phyloP scores from a whole-genome alignment of 179 eudicot genomes.

The Silene coronaria region DNA sequence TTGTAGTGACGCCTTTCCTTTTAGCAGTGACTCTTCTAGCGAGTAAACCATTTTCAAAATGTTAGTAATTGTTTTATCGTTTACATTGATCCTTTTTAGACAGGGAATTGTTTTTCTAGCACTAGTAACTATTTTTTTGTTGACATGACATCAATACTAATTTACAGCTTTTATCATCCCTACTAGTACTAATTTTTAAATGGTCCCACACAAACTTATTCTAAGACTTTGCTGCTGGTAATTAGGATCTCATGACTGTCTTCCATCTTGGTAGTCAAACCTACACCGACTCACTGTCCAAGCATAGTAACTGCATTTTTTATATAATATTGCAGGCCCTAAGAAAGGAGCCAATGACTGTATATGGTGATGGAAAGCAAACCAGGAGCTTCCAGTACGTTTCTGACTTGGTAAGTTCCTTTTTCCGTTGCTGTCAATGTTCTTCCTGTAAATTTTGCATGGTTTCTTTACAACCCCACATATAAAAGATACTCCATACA shows the following conservation, averaged over 20 bases:
- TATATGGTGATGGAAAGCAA: slow-evolving; percentile 89
- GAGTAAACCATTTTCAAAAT: background rate
- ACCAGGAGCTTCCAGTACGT: slow-evolving; percentile 86
- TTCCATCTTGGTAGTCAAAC: background rate
- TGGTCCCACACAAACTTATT: background rate
- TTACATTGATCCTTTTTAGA: background rate
- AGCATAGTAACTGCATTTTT: slow-evolving; percentile 26
- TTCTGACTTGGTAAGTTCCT: slow-evolving; percentile 64
- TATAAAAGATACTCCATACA: background rate
- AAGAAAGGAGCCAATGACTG: slow-evolving; percentile 86
- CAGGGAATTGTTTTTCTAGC: no score
- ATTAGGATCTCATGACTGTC: slow-evolving; percentile 11
- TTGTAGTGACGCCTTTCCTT: slow-evolving; percentile 52
- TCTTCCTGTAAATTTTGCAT: background rate
- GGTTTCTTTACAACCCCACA: slow-evolving; percentile 2
- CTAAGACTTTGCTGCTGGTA: slow-evolving; percentile 44
- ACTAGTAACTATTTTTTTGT: no score
- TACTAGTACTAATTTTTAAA: no score
- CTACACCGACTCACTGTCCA: slow-evolving; percentile 32
- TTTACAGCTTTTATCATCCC: no score
- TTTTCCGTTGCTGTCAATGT: background rate
- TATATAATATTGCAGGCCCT: slow-evolving; percentile 60
- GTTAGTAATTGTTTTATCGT: background rate
- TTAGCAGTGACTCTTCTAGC: background rate
- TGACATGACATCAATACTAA: no score